Evolutionary conservation across 345 rosid genomes (phyloP).

Genomic region (Melastoma malabathricum): DNA sequence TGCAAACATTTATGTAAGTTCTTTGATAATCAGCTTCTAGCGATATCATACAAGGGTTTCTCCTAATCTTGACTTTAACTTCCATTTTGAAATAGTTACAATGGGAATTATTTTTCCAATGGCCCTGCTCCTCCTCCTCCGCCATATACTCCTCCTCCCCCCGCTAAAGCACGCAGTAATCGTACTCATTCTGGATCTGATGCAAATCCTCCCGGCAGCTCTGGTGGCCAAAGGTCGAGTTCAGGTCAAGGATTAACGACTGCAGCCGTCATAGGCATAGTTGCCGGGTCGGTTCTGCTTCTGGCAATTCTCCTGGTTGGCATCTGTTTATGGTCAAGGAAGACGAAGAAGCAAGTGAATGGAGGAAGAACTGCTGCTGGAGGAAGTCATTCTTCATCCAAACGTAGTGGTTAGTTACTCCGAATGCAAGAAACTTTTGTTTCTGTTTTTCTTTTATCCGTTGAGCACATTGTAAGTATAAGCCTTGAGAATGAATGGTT

Average conservation of each 20-base stretch:
- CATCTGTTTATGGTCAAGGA: slow-evolving; percentile 32
- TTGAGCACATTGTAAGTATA: too few species aligned
- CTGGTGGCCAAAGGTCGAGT: slow-evolving; percentile 25
- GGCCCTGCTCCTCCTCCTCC: slow-evolving; percentile 72
- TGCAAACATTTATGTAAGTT: slow-evolving; percentile 60
- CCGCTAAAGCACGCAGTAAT: slow-evolving; percentile 34
- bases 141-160: slow-evolving; percentile 44
- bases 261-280: slow-evolving; percentile 56
- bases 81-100: slow-evolving; percentile 38
- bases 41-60: background rate
- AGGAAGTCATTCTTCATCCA: slow-evolving; percentile 10
- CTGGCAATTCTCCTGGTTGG: slow-evolving; percentile 32
- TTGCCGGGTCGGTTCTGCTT: slow-evolving; percentile 45
- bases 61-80: slow-evolving; percentile 8
- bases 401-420: slow-evolving; percentile 7
- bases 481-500: too few species aligned
- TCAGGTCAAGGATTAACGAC: slow-evolving; percentile 39
- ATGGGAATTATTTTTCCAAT: slow-evolving; percentile 73
- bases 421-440: too few species aligned
- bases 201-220: slow-evolving; percentile 16
- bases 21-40: background rate
- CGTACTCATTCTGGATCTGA: slow-evolving; percentile 34
- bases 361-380: slow-evolving; percentile 7
- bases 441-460: too few species aligned
- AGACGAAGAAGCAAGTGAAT: slow-evolving; percentile 1